Percentiles rank a stretch among this genome's conserved stretches.
phyloP scores from a whole-genome alignment of 2,329 filamentous ascomycete species.

The Claviceps capensis region DNA sequence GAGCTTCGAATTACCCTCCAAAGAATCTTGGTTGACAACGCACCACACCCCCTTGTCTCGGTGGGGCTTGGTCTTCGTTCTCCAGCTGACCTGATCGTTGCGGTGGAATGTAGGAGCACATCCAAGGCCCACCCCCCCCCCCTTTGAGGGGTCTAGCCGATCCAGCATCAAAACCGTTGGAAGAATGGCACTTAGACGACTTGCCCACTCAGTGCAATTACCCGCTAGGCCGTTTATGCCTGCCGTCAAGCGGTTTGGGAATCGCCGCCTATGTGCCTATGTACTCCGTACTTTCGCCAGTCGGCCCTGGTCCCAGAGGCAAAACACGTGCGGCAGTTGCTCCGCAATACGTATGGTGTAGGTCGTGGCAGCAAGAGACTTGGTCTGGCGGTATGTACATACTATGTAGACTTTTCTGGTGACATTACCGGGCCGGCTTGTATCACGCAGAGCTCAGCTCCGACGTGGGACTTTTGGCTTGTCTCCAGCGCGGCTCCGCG shows the following conservation, averaged over 20 bases:
- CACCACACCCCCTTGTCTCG: background rate
- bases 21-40: background rate
- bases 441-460: conserved; percentile 10
- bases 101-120: background rate
- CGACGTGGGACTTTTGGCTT: conserved; percentile 9
- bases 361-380: conserved; percentile 5
- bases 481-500: conserved; percentile 6
- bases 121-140: background rate
- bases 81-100: conserved; percentile 4
- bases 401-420: background rate
- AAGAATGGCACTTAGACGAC: conserved; percentile 4
- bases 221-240: conserved; percentile 9
- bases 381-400: background rate
- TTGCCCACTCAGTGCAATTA: conserved; percentile 5
- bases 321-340: conserved; percentile 9
- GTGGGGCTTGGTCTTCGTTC: conserved; percentile 1
- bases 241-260: conserved; percentile 7
- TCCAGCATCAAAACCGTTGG: conserved; percentile 8
- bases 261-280: background rate
- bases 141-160: background rate
- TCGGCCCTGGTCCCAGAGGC: conserved; percentile 3
- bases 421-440: conserved; percentile 3
- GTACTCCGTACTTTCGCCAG: background rate
- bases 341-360: background rate
- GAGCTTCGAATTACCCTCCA: conserved; percentile 1